Percentiles rank a stretch among this genome's conserved stretches.
phyloP scores from a whole-genome alignment of 2,329 filamentous ascomycete genomes.

The Apiospora saccharicola region DNA sequence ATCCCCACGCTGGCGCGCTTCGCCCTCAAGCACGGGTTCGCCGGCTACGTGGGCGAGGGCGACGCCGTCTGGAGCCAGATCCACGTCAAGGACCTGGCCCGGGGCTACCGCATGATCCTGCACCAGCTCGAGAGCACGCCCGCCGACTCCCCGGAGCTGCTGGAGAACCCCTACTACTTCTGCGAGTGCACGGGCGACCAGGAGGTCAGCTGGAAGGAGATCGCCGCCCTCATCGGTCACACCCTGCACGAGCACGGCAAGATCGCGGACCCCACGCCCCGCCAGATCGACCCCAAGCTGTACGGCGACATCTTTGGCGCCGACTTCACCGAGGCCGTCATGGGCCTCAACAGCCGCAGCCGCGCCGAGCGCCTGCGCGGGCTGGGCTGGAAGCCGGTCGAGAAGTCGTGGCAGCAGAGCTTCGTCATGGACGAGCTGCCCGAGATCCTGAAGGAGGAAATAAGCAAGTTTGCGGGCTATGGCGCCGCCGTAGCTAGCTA shows the following conservation, averaged over 20 bases:
- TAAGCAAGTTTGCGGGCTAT: conserved; percentile 32
- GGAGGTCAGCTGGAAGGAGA: conserved; percentile 52
- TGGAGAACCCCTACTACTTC: conserved; percentile 58
- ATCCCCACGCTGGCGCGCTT: conserved; percentile 55
- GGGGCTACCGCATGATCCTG: conserved; percentile 53
- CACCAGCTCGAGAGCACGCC: conserved; percentile 50
- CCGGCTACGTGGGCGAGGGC: conserved; percentile 53
- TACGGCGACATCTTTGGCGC: conserved; percentile 51
- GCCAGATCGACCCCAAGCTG: conserved; percentile 43
- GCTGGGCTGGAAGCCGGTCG: conserved; percentile 53
- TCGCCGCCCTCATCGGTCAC: conserved; percentile 47
- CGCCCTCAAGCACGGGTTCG: conserved; percentile 55
- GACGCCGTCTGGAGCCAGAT: conserved; percentile 50
- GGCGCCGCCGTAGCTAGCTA: conserved; percentile 29
- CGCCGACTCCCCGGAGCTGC: conserved; percentile 36
- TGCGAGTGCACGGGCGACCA: conserved; percentile 49
- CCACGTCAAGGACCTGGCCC: conserved; percentile 56
- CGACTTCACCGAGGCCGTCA: conserved; percentile 43
- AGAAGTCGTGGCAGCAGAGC: conserved; percentile 50
- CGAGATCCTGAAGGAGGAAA: conserved; percentile 42
- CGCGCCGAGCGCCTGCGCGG: conserved; percentile 51
- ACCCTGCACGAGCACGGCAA: conserved; percentile 47
- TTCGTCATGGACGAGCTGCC: conserved; percentile 53
- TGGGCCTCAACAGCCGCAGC: conserved; percentile 52
- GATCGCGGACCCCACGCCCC: conserved; percentile 46